Percentiles rank a stretch among this genome's conserved stretches.
Conservation (phyloP, 768 basidiomycete species). For the Termitomyces sp. region DNA sequence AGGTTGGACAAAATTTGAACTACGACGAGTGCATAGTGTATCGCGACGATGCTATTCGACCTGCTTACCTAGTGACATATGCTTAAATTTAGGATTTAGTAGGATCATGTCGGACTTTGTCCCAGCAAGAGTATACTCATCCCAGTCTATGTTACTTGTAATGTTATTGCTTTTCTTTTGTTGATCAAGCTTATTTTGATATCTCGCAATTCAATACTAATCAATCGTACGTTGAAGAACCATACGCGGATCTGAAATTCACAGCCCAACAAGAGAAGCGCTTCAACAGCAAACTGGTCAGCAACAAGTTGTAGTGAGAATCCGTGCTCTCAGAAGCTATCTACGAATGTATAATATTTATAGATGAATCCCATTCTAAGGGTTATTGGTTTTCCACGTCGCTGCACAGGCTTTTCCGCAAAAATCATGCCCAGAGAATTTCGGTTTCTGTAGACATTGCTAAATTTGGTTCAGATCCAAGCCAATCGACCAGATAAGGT, state of each 20-base stretch:
- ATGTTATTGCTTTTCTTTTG: neutral
- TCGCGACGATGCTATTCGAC: constrained; percentile 63
- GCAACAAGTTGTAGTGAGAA: neutral
- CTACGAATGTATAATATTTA: neutral
- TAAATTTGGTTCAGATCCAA: neutral
- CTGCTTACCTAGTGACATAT: constrained; percentile 67
- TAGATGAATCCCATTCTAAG: neutral
- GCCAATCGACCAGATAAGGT: neutral
- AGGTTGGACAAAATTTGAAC: constrained; percentile 59
- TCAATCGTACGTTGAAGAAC: no score
- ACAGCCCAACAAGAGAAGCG: neutral
- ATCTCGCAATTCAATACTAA: neutral
- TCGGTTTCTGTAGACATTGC: neutral
- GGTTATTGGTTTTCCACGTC: neutral
- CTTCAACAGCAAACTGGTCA: neutral
- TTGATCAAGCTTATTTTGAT: neutral
- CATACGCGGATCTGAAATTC: neutral
- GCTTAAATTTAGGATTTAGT: constrained; percentile 13
- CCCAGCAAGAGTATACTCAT: neutral
- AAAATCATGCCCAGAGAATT: neutral
- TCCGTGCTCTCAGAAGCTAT: neutral
- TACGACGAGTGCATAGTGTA: constrained; percentile 72
- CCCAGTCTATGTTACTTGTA: neutral
- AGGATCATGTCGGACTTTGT: neutral
- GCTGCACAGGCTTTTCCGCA: neutral